phyloP scores from a whole-genome alignment of 2,329 filamentous ascomycete species.

The Zymoseptoria brevis region DNA sequence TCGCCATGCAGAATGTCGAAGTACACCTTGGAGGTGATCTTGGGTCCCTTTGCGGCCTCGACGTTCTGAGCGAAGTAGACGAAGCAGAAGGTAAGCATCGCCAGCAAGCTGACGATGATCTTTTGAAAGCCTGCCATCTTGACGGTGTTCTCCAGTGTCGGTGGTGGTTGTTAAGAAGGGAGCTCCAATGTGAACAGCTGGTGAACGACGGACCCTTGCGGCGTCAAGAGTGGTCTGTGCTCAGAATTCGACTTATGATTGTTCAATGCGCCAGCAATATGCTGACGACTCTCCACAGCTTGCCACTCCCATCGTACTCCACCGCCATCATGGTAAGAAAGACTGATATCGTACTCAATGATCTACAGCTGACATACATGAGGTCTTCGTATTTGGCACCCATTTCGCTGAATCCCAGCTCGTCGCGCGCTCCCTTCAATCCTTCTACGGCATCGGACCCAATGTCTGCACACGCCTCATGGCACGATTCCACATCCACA shows the following conservation, averaged over 20 bases:
- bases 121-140: slow-evolving; percentile 70
- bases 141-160: slow-evolving; percentile 15
- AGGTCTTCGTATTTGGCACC: slow-evolving; percentile 66
- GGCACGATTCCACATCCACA: slow-evolving; percentile 82
- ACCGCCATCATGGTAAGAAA: slow-evolving; percentile 10
- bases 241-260: background rate
- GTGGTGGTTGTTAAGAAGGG: background rate
- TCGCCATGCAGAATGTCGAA: slow-evolving; percentile 77
- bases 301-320: background rate
- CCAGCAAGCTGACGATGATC: slow-evolving; percentile 61
- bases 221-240: background rate
- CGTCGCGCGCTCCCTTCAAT: slow-evolving; percentile 61
- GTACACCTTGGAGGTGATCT: slow-evolving; percentile 52
- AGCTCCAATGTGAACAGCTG: background rate
- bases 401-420: slow-evolving; percentile 78
- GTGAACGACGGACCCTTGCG: background rate
- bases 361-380: background rate
- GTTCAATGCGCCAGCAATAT: background rate
- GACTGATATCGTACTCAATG: background rate
- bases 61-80: slow-evolving; percentile 68
- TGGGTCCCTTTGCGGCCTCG: slow-evolving; percentile 70
- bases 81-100: slow-evolving; percentile 68
- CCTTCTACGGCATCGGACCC: slow-evolving; percentile 78
- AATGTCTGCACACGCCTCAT: slow-evolving; percentile 65
- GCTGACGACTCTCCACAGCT: background rate